These are phyloP conservation scores for Symmetrospora coprosmae DNA, from an alignment of 768 basidiomycete species.

Conservation along the genomic window DNA sequence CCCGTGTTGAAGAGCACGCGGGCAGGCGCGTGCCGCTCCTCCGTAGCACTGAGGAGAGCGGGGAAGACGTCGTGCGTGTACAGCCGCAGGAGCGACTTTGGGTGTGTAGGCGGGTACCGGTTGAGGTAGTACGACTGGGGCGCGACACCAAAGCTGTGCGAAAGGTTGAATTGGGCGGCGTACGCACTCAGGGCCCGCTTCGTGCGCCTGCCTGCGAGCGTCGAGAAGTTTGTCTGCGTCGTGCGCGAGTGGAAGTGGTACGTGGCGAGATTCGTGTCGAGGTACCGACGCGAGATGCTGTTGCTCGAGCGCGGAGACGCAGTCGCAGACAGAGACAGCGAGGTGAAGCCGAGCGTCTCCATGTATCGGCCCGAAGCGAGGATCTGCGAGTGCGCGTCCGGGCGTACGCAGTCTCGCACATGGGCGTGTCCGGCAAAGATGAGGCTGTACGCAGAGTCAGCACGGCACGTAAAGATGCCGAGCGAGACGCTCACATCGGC, in stretches of 20 bases:
- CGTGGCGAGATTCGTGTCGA: constrained; percentile 28
- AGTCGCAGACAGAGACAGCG: constrained; percentile 25
- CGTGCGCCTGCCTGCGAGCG: constrained; percentile 44
- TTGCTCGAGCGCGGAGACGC: no score
- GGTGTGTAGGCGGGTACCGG: constrained; percentile 40
- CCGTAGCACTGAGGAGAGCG: constrained; percentile 41
- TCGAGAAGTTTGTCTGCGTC: constrained; percentile 51
- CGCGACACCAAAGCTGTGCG: constrained; percentile 52
- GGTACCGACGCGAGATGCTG: constrained; percentile 37
- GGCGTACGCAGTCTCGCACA: constrained; percentile 54
- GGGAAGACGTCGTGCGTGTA: constrained; percentile 43
- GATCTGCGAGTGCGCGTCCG: constrained; percentile 62
- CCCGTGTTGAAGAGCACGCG: constrained; percentile 35
- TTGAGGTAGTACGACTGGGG: constrained; percentile 55
- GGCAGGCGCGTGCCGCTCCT: constrained; percentile 25
- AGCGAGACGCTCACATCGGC: constrained; percentile 44
- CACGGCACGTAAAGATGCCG: neutral
- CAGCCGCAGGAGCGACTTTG: constrained; percentile 34
- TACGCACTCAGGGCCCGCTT: constrained; percentile 47
- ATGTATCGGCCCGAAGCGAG: constrained; percentile 77
- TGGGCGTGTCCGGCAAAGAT: constrained; percentile 55
- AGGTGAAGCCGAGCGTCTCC: constrained; percentile 75
- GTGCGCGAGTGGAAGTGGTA: constrained; percentile 52
- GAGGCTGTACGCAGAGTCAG: constrained; percentile 33
- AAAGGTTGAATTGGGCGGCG: constrained; percentile 50